Evolutionary conservation across 1,284 basidiomycete species (phyloP), one percentile per base, ranked within the genome.

Genomic region (Ustilago loliicola): DNA sequence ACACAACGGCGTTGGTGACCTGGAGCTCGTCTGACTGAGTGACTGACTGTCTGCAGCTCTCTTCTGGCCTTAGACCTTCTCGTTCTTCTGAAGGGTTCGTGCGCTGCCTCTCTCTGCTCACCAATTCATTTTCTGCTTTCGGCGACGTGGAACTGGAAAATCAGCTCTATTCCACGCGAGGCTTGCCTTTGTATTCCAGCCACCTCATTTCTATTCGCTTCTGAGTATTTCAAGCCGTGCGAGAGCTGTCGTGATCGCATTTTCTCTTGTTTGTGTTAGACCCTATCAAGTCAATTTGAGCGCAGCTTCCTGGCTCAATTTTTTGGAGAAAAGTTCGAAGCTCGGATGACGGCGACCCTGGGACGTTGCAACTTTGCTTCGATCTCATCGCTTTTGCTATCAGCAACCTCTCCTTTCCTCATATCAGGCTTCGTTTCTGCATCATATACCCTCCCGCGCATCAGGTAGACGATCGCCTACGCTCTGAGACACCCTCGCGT

Each of bases 121-220:
- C 38, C 38, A 40, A 6, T 56, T 51, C n/a, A 23, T 47, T 36
- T 66, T 61, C 69, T 63, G 48, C 71, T 73, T 73, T 54, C 66
- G 66, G 71, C 71, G 71, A 73, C 71, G 71, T 73, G 71, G 71
- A 73, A 73, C 47, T 51, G 45, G 42, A 57, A 59, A 10, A 17
- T 19, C 27, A 29, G 21, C 42, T 25, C 27, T 54, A 36, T 29
- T 62, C 23, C 23, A 55, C 32, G 32, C 25, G 21, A 32, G 42
- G 25, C 27, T 29, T 17, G 10, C 11, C 27, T 57, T 52, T 47
- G 38, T 21, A 53, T 30, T 19, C n/a, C 3, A 15, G 25, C 9
- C 23, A 40, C 27, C n/a, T 21, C 30, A 47, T 9, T 47, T 17
- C 40, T 32, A 27, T 58, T 47, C 8, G 7, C 2, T n/a, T 6